A percentile compares a stretch with the other conserved stretches of the same genome.
These are phyloP conservation scores for Fraxinus angustifolia DNA, from an alignment of 305 asterid species.

Conservation along the genomic window DNA sequence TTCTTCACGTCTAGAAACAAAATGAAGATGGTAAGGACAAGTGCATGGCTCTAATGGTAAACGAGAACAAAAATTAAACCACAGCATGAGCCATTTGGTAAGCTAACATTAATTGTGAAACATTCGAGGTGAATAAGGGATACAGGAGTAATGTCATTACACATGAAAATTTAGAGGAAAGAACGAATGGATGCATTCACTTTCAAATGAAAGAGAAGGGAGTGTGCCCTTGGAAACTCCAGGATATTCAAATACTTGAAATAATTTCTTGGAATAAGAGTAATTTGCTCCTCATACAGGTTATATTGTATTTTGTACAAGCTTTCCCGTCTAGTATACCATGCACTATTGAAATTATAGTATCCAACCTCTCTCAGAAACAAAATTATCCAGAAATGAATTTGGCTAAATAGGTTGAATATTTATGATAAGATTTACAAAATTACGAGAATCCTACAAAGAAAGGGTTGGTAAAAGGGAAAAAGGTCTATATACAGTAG, in stretches of 20 bases:
- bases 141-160: neutral
- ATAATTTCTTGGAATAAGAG: neutral
- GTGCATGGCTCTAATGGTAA: neutral
- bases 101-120: neutral
- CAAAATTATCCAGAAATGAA: neutral
- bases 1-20: constrained; percentile 75
- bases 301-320: neutral
- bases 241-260: neutral
- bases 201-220: neutral
- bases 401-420: neutral
- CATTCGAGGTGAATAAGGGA: neutral
- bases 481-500: neutral
- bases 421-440: neutral
- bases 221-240: neutral
- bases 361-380: neutral
- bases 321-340: neutral
- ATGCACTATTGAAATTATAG: neutral
- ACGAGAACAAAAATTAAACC: neutral
- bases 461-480: neutral
- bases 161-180: neutral
- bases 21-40: neutral
- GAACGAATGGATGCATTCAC: neutral
- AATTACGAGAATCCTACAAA: neutral
- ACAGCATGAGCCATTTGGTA: neutral
- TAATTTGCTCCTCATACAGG: neutral